Base-by-base conservation (phyloP, 345 rosid genomes). In the Gynandropsis gynandra region DNA sequence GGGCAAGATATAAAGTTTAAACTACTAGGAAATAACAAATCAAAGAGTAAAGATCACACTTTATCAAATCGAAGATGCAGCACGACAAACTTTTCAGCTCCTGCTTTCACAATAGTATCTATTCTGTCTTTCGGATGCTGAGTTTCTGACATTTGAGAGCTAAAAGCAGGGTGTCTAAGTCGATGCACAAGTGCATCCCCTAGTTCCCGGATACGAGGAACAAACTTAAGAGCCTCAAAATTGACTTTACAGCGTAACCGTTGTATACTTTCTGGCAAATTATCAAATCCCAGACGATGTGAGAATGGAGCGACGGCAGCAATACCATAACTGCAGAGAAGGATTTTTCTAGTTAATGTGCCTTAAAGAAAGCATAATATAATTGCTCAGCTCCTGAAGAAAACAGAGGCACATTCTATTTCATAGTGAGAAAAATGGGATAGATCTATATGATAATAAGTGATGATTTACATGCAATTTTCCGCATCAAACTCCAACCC, bases 51-150 rank as follows among this genome's bases (percentile, higher is more conserved):
- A 51, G 59, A 54, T 31, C 67, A 49, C 62, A 92, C 98, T 69
- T 87, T 87, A 72, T 92, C 98, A 52, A 92, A 92, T 31, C 97
- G 97, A 71, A 92, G 95, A 80, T 92, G 97, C 54, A 87, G 61
- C 53, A 85, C 95, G 4, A 71, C 90, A 43, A 76, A 92, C 76
- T 81, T 87, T 56, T 83, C 87, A 45, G 82, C 61, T 48, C 76
- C 73, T 35, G 44, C 56, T 48, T 65, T 65, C 18, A 63, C 75
- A 12, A 73, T 42, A 56, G 61, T 69, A 50, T 58, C 61, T 42
- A 37, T 55, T 56, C 71, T 67, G 24, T 69, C 77, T 42, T 21
- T 62, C 36, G 71, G 69, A 42, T 64, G 52, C 42, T 47, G 71
- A 14, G 51, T 54, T 43, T 68, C 77, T 32, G 64, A 72, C 47